Conservation (phyloP, 305 asterid genomes). For the Ajuga reptans region DNA sequence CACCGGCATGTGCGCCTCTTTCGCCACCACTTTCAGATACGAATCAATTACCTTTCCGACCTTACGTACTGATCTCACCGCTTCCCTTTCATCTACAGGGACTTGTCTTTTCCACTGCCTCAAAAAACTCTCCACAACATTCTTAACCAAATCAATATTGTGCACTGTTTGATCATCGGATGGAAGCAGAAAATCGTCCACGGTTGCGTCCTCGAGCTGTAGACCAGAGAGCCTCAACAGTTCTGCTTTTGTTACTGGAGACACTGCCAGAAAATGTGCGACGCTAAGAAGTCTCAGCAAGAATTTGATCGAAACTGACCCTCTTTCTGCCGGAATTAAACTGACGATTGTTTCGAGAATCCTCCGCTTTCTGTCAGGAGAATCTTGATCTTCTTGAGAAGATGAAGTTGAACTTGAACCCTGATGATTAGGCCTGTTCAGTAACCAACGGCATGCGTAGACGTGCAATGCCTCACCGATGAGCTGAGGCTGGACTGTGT, state of each 20-base stretch:
- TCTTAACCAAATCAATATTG: constrained; percentile 45
- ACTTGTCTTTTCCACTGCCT: constrained; percentile 44
- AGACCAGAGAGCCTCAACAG: constrained; percentile 47
- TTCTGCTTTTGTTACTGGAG: constrained; percentile 48
- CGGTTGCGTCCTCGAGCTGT: constrained; percentile 53
- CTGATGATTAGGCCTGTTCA: constrained; percentile 28
- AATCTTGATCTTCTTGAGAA: constrained; percentile 18
- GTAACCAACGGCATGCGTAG: constrained; percentile 62
- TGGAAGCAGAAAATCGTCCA: constrained; percentile 41
- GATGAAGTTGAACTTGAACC: constrained; percentile 30
- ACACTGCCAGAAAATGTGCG: constrained; percentile 34
- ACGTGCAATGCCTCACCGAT: constrained; percentile 78
- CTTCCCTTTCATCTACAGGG: constrained; percentile 23
- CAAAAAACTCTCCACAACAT: constrained; percentile 52
- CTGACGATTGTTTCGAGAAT: constrained; percentile 52
- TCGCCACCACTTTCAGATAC: constrained; percentile 54
- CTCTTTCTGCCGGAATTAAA: constrained; percentile 57
- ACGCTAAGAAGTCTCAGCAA: constrained; percentile 45
- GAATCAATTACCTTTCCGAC: constrained; percentile 56
- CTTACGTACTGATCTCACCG: constrained; percentile 27
- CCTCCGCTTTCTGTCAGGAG: constrained; percentile 29
- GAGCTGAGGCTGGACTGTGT: constrained; percentile 50
- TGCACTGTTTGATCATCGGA: constrained; percentile 17
- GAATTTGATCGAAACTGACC: constrained; percentile 58
- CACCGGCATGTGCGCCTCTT: constrained; percentile 34